Evolutionary conservation across 306 rosid species (phyloP), one percentile per base, ranked within the genome.

Genomic region (Vigna angularis): DNA sequence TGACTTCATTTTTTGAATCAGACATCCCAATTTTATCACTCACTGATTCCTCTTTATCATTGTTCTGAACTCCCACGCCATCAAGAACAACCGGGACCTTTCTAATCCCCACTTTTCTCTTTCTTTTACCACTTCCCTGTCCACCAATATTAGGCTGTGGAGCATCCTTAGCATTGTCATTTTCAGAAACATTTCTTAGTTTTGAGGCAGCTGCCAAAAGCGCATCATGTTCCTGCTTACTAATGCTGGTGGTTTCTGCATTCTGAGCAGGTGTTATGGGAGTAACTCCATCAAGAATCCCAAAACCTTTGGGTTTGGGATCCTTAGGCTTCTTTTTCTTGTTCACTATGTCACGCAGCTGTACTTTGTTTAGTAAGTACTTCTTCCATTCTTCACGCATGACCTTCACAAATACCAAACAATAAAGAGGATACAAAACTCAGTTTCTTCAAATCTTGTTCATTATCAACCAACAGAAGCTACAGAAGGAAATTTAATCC

Each of bases 261-360:
- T 78, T 92, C 75, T 88, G 85, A n/a, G 59, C 90, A 34, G 88
- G 87, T 61, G 90, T 44, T 73, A 90, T 73, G 16, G 93, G 93
- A 72, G 92, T 85, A 76, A 91, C 92, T 66, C 98, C 98, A 83
- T 95, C 88, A 74, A 95, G 98, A 86, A 95, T 81, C 79, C 98
- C 98, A 89, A 92, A 95, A 82, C 98, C 98, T 85, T 95, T 92
- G 73, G 97, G 93, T 84, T 95, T 90, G 73, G 95, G 91, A 73
- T 89, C 86, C 85, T 88, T 92, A 17, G 90, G 87, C 86, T 95
- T 95, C 86, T 92, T 95, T 82, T 91, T 95, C 81, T 82, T 88
- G 13, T 81, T 84, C 68, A 86, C 85, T 52, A 91, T 71, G 49
- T 90, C 97, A 74, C 93, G 92, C 69, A 95, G 83, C 84, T 92